A percentile compares a stretch with the other conserved stretches of the same genome.
phyloP scores from a whole-genome alignment of 2,329 filamentous ascomycete genomes.

The Cladosporium sp. region DNA sequence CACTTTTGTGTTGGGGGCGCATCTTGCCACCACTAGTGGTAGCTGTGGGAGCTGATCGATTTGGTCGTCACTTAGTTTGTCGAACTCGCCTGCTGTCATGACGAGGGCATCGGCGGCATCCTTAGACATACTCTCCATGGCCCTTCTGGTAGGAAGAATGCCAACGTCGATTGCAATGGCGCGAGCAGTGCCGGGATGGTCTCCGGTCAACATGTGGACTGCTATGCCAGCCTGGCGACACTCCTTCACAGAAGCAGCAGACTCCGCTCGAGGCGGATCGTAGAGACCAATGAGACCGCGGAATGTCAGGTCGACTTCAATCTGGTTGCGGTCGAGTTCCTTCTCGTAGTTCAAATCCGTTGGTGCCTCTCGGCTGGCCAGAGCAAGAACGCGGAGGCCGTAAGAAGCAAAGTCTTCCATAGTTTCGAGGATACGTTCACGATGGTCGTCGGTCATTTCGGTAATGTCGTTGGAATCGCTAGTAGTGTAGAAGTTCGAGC shows the following conservation, averaged over 20 bases:
- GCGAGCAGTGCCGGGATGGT: conserved; percentile 74
- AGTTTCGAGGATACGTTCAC: conserved; percentile 59
- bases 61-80: conserved; percentile 71
- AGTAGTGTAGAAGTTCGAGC: conserved; percentile 45
- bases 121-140: conserved; percentile 59
- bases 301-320: conserved; percentile 70
- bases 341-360: conserved; percentile 33
- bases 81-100: conserved; percentile 61
- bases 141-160: conserved; percentile 58
- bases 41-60: conserved; percentile 75
- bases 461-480: conserved; percentile 36
- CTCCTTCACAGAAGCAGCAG: conserved; percentile 67
- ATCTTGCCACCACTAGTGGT: conserved; percentile 79
- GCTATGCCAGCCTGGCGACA: conserved; percentile 73
- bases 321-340: conserved; percentile 55
- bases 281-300: conserved; percentile 81
- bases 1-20: conserved; percentile 82
- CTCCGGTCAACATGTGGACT: conserved; percentile 85
- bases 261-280: conserved; percentile 80
- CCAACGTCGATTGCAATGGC: conserved; percentile 78
- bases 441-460: conserved; percentile 53
- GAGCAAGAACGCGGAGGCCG: conserved; percentile 65
- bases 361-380: conserved; percentile 52
- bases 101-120: conserved; percentile 67
- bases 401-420: conserved; percentile 67